Base-by-base conservation (phyloP, 495 filamentous ascomycete genomes). In the Penicillium lividum region DNA sequence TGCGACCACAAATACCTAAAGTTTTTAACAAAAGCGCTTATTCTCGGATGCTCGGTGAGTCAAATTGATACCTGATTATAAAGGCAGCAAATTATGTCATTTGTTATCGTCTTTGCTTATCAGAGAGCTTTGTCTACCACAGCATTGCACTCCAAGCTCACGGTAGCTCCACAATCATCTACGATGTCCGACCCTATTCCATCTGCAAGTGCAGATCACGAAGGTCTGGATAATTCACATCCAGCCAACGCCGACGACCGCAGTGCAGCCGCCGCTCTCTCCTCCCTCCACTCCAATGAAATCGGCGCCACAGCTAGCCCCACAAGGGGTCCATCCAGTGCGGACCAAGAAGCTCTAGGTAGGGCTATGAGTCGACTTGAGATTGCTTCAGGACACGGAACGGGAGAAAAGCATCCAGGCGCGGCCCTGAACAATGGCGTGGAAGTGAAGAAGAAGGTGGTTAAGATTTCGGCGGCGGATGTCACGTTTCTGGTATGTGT, bases 261-360 rank as follows among this genome's bases (percentile, higher is more conserved):
- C 72, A 96, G 94, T 75, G 90, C 93, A 22, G 91, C 91, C 56
- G 91, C 90, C 28, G 92, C 93, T 16, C 85, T 96, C 64, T 86
- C 84, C 59, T 84, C 85, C 54, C 87, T 96, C 53, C 87, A 93
- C 62, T 72, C 82, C 28, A 86, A 86, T 55, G 89, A 88, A 52
- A 68, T 75, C 43, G 58, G 52, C 10, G 44, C 68, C 38, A 78
- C 83, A 7, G 75, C 77, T n/a, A 68, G 66, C 34, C 60, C 76
- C 25, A 53, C 74, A 7, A 80, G 82, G 59, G 84, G 77, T 58
- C 68, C 76, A 7, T 72, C 75, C 0, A 71, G 71, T 43, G 76
- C 87, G 33, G 90, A 96, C 63, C 82, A 89, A 52, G 92, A 94
- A 61, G 93, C 92, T 28, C 79, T 96, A 25, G 86, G 84, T 38